Percentiles rank a stretch among this genome's conserved stretches.
Evolutionary conservation across 257 asterid species (phyloP).

Genomic region (Capsicum chinense): DNA sequence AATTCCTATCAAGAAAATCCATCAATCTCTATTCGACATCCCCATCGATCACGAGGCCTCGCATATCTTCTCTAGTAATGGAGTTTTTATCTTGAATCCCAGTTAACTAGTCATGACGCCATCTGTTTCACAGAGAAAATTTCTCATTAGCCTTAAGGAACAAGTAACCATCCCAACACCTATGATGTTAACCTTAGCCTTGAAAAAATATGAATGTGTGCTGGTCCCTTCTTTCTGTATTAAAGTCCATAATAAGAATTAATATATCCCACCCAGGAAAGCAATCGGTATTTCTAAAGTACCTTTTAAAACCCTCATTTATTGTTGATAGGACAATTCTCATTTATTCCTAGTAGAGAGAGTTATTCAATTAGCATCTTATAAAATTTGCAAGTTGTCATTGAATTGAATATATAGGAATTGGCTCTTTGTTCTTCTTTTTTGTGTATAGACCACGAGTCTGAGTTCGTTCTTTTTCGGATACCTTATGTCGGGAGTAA

Average conservation of each 20-base stretch:
- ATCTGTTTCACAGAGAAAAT: conserved; percentile 25
- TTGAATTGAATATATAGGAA: conserved; percentile 13
- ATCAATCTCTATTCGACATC: not conserved
- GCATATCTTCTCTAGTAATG: not conserved
- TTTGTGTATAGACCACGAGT: not conserved
- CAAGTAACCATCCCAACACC: conserved; percentile 24
- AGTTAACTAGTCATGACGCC: not conserved
- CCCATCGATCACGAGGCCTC: conserved; percentile 5
- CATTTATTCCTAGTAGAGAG: not conserved
- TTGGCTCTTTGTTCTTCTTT: conserved; percentile 1
- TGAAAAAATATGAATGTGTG: not conserved
- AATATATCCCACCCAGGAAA: conserved; percentile 22
- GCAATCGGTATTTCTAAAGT: not conserved
- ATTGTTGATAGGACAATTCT: conserved; percentile 27
- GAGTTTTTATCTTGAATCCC: conserved; percentile 24
- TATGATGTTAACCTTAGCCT: conserved; percentile 24
- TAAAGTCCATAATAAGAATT: conserved; percentile 10
- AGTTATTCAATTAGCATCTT: conserved; percentile 4
- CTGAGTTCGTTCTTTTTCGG: conserved; percentile 14
- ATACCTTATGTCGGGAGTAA: conserved; percentile 23
- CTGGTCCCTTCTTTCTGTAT: conserved; percentile 14
- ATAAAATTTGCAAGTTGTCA: conserved; percentile 23
- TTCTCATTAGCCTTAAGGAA: not conserved
- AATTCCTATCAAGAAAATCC: conserved; percentile 12
- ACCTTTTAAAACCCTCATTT: not conserved